Evolutionary conservation across 441 rosid species (phyloP).

Genomic region (Jatropha multifida): DNA sequence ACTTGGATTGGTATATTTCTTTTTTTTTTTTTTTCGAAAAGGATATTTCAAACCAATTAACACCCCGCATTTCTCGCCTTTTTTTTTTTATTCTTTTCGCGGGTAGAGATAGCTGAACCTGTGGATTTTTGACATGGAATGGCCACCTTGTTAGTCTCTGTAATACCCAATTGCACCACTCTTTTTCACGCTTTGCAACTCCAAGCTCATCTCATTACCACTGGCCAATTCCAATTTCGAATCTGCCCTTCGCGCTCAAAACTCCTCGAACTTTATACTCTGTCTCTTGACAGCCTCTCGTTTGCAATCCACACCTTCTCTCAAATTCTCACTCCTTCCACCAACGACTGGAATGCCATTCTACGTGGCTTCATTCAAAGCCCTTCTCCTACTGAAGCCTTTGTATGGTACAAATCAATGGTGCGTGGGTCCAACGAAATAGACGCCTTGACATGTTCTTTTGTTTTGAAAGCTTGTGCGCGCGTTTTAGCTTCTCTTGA

Average conservation of each 20-base stretch:
- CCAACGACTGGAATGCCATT: conserved; percentile 85
- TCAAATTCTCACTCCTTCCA: conserved; percentile 54
- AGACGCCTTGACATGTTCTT: conserved; percentile 85
- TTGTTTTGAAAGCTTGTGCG: conserved; percentile 77
- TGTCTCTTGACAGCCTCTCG: conserved; percentile 56
- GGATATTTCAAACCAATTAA: too few species aligned
- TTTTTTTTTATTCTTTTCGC: too few species aligned
- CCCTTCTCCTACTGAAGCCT: conserved; percentile 50
- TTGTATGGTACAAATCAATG: conserved; percentile 61
- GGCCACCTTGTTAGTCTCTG: conserved; percentile 44
- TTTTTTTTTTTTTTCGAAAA: too few species aligned
- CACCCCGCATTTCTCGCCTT: too few species aligned
- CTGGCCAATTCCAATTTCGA: conserved; percentile 51
- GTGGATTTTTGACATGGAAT: conserved; percentile 24
- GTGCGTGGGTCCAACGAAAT: conserved; percentile 38
- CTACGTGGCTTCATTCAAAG: conserved; percentile 67
- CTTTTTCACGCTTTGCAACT: conserved; percentile 58
- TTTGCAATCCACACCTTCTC: conserved; percentile 54
- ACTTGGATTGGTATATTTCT: too few species aligned
- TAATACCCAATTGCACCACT: conserved; percentile 41
- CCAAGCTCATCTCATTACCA: conserved; percentile 60
- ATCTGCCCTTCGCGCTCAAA: conserved; percentile 55
- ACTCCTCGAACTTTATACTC: conserved; percentile 69
- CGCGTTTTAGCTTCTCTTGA: conserved; percentile 50
- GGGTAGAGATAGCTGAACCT: neutral